Evolutionary conservation across 306 rosid species (phyloP).

Genomic region (Quillaja saponaria): DNA sequence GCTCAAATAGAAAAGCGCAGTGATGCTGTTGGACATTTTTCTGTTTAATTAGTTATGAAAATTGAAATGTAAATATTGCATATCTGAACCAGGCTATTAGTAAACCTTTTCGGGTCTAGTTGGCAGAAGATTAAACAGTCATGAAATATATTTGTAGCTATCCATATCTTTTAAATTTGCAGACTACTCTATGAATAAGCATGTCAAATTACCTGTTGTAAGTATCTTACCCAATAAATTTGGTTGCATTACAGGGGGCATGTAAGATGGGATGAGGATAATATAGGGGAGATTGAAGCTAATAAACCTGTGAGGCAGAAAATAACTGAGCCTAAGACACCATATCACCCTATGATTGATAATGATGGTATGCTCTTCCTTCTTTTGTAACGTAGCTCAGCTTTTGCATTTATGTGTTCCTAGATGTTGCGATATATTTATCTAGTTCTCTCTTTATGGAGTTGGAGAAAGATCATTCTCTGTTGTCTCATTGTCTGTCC

Average conservation of each 20-base stretch:
- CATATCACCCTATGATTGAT: conserved; percentile 91
- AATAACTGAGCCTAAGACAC: conserved; percentile 98
- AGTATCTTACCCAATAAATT: background rate
- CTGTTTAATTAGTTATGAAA: background rate
- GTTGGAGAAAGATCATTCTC: conserved; percentile 20
- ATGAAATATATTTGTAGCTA: background rate
- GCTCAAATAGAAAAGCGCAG: background rate
- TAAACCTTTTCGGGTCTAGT: too few relatives aligned
- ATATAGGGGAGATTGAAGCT: conserved; percentile 91
- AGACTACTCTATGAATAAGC: conserved; percentile 4
- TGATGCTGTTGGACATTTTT: background rate
- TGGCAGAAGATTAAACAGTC: background rate
- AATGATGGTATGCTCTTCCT: conserved; percentile 60
- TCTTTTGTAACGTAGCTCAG: conserved; percentile 11
- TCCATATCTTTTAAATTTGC: background rate
- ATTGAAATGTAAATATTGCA: background rate
- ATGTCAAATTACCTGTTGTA: conserved; percentile 9
- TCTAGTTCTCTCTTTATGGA: conserved; percentile 16
- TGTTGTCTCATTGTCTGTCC: conserved; percentile 2
- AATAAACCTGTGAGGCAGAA: conserved; percentile 98
- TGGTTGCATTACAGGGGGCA: conserved; percentile 48
- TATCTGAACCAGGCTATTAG: too few relatives aligned
- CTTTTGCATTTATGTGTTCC: conserved; percentile 15
- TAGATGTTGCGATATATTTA: background rate
- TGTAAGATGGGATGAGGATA: conserved; percentile 90